phyloP scores from a whole-genome alignment of 495 filamentous ascomycete species.

The Penicillium subrubescens region DNA sequence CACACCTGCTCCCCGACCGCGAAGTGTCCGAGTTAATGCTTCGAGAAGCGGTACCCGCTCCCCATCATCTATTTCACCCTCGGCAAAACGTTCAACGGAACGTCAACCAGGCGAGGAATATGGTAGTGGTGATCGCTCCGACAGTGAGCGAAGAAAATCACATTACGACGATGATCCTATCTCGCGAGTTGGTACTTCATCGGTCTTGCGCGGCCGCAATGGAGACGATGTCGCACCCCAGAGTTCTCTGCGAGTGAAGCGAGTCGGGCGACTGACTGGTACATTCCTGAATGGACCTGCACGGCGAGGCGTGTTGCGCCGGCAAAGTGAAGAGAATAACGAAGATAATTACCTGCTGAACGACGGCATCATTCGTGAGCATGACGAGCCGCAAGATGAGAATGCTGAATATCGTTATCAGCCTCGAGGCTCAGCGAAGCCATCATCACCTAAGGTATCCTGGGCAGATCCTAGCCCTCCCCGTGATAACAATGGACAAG shows the following conservation, averaged over 20 bases:
- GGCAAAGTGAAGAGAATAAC: slow-evolving; percentile 72
- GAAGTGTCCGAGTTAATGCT: slow-evolving; percentile 62
- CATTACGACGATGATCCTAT: slow-evolving; percentile 45
- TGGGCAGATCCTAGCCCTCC: slow-evolving; percentile 50
- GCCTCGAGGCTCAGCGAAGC: slow-evolving; percentile 32
- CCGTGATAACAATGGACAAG: slow-evolving; percentile 21
- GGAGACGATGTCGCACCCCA: slow-evolving; percentile 61
- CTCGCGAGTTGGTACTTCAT: slow-evolving; percentile 53
- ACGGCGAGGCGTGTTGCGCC: slow-evolving; percentile 65
- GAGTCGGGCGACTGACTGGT: slow-evolving; percentile 69
- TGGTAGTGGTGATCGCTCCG: slow-evolving; percentile 44
- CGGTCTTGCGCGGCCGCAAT: slow-evolving; percentile 49
- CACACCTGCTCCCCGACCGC: slow-evolving; percentile 65
- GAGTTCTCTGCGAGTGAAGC: slow-evolving; percentile 72
- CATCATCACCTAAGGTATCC: slow-evolving; percentile 46
- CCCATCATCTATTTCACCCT: slow-evolving; percentile 45
- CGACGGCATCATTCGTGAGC: slow-evolving; percentile 33
- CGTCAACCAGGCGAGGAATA: slow-evolving; percentile 38
- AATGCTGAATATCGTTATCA: slow-evolving; percentile 31
- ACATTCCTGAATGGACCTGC: slow-evolving; percentile 75
- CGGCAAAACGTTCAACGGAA: slow-evolving; percentile 38
- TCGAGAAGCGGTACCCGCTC: slow-evolving; percentile 43
- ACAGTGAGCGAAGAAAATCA: slow-evolving; percentile 48
- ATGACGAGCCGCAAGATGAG: slow-evolving; percentile 26
- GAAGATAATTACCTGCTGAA: slow-evolving; percentile 40